Conservation (phyloP, 129 eudicot genomes). For the Rutidosis leptorrhynchoides region DNA sequence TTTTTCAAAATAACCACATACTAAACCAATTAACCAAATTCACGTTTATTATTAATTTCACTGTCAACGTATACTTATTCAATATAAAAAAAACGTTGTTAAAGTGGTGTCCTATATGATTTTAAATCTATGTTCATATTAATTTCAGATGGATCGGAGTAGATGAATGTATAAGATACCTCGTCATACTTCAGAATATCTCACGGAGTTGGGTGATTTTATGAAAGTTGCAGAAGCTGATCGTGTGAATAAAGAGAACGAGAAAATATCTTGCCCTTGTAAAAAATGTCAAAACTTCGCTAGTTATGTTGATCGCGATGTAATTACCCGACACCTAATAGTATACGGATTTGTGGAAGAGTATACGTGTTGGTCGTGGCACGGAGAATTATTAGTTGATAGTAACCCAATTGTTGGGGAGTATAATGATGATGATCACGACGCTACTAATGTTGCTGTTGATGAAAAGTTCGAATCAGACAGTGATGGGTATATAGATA, state of each 20-base stretch:
- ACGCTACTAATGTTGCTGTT: not conserved
- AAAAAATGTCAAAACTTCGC: not conserved
- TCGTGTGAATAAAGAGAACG: not conserved
- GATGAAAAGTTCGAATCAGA: not conserved
- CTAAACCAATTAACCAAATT: too few species aligned
- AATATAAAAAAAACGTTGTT: too few species aligned
- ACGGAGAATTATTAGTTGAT: not conserved
- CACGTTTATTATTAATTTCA: too few species aligned
- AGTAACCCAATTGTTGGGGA: not conserved
- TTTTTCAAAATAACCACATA: too few species aligned
- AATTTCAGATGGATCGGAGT: not conserved
- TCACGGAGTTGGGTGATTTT: not conserved
- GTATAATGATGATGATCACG: not conserved
- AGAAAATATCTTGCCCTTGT: not conserved
- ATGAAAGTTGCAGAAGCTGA: not conserved
- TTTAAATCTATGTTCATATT: too few species aligned
- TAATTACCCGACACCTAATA: not conserved
- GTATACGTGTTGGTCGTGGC: slow-evolving; percentile 9
- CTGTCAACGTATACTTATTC: too few species aligned
- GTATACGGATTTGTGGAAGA: not conserved
- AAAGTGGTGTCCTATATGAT: too few species aligned
- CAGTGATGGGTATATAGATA: not conserved
- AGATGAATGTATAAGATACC: too few species aligned
- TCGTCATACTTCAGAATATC: not conserved
- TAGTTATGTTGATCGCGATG: not conserved